These are phyloP conservation scores for Daldinia sp. DNA, from an alignment of 2,329 filamentous ascomycete genomes.

Conservation along the genomic window DNA sequence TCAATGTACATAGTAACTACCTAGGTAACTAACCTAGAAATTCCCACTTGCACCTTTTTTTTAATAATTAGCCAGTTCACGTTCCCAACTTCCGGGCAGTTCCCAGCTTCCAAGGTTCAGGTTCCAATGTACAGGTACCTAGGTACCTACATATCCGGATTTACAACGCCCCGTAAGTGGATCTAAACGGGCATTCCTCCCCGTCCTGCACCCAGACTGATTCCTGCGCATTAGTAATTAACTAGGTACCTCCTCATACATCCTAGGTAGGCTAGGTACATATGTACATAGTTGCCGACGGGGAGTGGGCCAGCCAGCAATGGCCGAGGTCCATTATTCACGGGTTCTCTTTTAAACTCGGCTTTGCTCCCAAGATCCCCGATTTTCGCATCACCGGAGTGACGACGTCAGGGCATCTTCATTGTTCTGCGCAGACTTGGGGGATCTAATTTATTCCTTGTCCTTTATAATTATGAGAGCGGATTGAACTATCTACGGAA, in stretches of 20 bases:
- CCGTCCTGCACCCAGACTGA: constrained; percentile 11
- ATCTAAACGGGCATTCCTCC: neutral
- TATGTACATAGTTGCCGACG: neutral
- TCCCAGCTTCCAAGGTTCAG: no score
- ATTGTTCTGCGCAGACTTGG: constrained; percentile 15
- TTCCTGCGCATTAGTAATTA: constrained; percentile 27
- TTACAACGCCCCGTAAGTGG: constrained; percentile 1
- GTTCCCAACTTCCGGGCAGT: no score
- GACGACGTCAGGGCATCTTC: constrained; percentile 32
- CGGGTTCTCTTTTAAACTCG: constrained; percentile 35
- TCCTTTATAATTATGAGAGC: constrained; percentile 13
- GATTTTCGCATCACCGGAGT: constrained; percentile 30
- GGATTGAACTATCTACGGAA: neutral
- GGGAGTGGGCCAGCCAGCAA: constrained; percentile 15
- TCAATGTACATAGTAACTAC: no score
- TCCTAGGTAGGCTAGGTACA: neutral
- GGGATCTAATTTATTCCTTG: constrained; percentile 4
- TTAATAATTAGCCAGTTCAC: no score
- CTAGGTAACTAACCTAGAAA: no score
- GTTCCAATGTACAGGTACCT: neutral
- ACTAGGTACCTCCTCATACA: no score
- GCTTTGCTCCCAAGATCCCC: constrained; percentile 22
- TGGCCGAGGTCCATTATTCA: constrained; percentile 45
- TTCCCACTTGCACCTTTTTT: no score
- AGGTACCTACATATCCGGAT: constrained; percentile 4